Base-by-base conservation (phyloP, 2,329 filamentous ascomycete species). In the Raffaelea albimanens region DNA sequence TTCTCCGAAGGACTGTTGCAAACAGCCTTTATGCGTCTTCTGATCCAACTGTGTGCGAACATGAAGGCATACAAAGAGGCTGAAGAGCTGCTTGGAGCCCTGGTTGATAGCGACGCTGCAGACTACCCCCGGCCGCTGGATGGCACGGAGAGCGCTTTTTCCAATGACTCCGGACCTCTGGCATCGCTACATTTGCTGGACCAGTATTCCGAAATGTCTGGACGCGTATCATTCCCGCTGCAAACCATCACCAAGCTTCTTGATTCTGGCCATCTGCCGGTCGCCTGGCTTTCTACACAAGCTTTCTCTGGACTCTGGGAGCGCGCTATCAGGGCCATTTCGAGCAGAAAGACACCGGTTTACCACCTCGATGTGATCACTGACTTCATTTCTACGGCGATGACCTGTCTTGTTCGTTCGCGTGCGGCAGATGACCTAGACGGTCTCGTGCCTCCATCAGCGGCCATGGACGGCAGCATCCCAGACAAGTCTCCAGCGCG, bases 1-100 rank as follows among this genome's bases (percentile, higher is more conserved):
- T 67, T 72, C 14, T 44, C 50, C 1, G 66, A 70, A 19, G 66
- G 66, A 1, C 55, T 76, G 9, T 55, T 76, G 7, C 63, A 67
- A 22, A 55, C 63, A 13, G 54, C 59, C 10, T 70, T 73, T 48
- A 60, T 65, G 7, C 59, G 61, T 43, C 47, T 68, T 5, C 55
- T 76, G 5, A 56, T 72, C 25, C 61, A 64, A 18, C 59, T 75
- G 14, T 75, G 70, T 46, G 56, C 61, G 3, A 56, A 62, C 25
- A 56, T 58, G 20, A 57, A 59, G 9, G 64, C 67, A 2, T 44
- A 57, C 4, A 54, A 59, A 1, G 73, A 76, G 55, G 68, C 63
- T 4, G 63, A 68, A 52, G 59, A 58, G 2, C 59, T 76, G 5
- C 51, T 74, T 25, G 58, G 61, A 10, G 57, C 61, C 5, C 51